Conservation (phyloP, 305 asterid species). For the Euphrasia arctica region DNA sequence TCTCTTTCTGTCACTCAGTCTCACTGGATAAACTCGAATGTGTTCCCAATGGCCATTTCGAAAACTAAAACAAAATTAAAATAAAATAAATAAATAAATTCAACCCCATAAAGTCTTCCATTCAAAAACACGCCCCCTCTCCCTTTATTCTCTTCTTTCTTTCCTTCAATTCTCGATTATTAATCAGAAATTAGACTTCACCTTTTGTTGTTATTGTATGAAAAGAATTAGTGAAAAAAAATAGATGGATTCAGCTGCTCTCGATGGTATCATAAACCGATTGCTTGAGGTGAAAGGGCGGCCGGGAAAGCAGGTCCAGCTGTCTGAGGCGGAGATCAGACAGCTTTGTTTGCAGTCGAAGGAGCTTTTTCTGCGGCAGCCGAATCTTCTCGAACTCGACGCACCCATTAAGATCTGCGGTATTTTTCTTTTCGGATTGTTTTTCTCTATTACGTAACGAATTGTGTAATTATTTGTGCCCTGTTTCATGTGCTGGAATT, state of each 20-base stretch:
- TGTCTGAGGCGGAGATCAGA: conserved; percentile 77
- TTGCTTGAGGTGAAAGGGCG: conserved; percentile 73
- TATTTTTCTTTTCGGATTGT: conserved; percentile 17
- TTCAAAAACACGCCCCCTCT: conserved; percentile 28
- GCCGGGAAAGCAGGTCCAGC: conserved; percentile 89
- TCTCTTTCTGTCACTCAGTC: not conserved
- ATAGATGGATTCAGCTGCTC: conserved; percentile 52
- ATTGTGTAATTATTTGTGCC: not conserved
- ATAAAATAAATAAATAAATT: conserved; percentile 1
- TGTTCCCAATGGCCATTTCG: conserved; percentile 19
- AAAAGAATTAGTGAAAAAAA: conserved; percentile 4
- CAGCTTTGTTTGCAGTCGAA: conserved; percentile 68
- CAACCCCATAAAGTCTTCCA: conserved; percentile 28
- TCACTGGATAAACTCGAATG: conserved; percentile 23
- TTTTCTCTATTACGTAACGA: not conserved
- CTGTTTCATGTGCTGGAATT: not conserved
- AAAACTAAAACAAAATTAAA: conserved; percentile 20
- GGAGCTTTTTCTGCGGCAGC: conserved; percentile 73
- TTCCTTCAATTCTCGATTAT: conserved; percentile 10
- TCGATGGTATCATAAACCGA: conserved; percentile 69
- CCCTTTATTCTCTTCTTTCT: conserved; percentile 26
- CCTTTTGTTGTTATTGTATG: conserved; percentile 19
- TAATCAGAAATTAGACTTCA: not conserved
- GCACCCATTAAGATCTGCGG: conserved; percentile 96
- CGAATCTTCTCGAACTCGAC: conserved; percentile 87